These are phyloP conservation scores for Blastobotrys persicus DNA, from an alignment of 1,139 yeast genomes.

Conservation along the genomic window DNA sequence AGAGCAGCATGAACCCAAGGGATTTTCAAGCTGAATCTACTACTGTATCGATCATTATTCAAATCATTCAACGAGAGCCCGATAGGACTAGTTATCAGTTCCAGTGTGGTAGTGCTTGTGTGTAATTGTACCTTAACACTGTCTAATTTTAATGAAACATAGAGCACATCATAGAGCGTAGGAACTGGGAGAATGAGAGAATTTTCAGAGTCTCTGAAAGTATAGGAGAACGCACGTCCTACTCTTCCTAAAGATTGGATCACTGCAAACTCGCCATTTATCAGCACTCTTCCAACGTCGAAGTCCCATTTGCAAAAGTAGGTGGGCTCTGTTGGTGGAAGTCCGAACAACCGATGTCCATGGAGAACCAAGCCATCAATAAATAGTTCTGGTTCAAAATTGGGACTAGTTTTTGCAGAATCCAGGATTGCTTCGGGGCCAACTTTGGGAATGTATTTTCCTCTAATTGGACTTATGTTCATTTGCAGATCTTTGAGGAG, in stretches of 20 bases:
- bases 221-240: slow-evolving; percentile 51
- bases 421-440: slow-evolving; percentile 29
- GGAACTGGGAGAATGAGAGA: slow-evolving; percentile 58
- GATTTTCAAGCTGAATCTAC: slow-evolving; percentile 49
- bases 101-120: slow-evolving; percentile 35
- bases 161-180: slow-evolving; percentile 64
- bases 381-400: slow-evolving; percentile 43
- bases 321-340: slow-evolving; percentile 85
- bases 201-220: slow-evolving; percentile 74
- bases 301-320: slow-evolving; percentile 91
- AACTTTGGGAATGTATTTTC: slow-evolving; percentile 25
- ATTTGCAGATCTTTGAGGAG: slow-evolving; percentile 35
- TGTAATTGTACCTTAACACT: slow-evolving; percentile 34
- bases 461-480: slow-evolving; percentile 39
- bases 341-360: slow-evolving; percentile 89
- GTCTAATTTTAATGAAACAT: slow-evolving; percentile 43
- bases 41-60: slow-evolving; percentile 64
- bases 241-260: slow-evolving; percentile 48
- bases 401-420: slow-evolving; percentile 19
- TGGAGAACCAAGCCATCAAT: slow-evolving; percentile 69
- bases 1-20: slow-evolving; percentile 45
- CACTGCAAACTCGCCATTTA: slow-evolving; percentile 54
- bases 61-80: slow-evolving; percentile 61
- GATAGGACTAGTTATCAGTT: slow-evolving; percentile 38
- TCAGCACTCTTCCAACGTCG: slow-evolving; percentile 55